Conservation (phyloP, 495 filamentous ascomycete species). For the Penicillium bovifimosum region DNA sequence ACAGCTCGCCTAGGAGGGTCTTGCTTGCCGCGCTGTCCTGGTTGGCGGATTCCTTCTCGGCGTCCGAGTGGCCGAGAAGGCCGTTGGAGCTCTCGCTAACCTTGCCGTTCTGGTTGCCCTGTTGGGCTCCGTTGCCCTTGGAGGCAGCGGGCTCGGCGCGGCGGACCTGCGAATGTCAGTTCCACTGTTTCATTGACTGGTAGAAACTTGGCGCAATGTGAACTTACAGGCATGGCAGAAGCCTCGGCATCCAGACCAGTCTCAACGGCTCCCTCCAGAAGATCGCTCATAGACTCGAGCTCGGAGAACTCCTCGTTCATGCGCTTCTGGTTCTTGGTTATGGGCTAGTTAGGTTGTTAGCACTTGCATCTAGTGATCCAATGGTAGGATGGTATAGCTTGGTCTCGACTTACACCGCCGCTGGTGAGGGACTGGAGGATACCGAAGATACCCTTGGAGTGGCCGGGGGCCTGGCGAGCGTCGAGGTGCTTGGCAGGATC, state of each 20-base stretch:
- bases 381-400: neutral
- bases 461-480: neutral
- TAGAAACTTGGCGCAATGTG: no score
- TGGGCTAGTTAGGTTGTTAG: conserved; percentile 6
- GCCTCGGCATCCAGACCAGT: neutral
- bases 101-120: neutral
- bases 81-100: neutral
- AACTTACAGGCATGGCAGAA: conserved; percentile 1
- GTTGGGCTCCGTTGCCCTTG: neutral
- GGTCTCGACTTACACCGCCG: neutral
- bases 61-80: conserved; percentile 8
- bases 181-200: neutral
- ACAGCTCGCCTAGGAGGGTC: conserved; percentile 8
- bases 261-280: neutral
- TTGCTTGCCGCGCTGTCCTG: conserved; percentile 1
- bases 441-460: conserved; percentile 1
- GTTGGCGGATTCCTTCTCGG: neutral
- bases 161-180: neutral
- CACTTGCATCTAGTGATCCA: neutral
- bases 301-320: neutral
- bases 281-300: neutral
- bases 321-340: conserved; percentile 1
- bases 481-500: neutral
- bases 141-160: neutral
- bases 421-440: conserved; percentile 6